phyloP scores from a whole-genome alignment of 441 rosid species.

The Capsella rubella region DNA sequence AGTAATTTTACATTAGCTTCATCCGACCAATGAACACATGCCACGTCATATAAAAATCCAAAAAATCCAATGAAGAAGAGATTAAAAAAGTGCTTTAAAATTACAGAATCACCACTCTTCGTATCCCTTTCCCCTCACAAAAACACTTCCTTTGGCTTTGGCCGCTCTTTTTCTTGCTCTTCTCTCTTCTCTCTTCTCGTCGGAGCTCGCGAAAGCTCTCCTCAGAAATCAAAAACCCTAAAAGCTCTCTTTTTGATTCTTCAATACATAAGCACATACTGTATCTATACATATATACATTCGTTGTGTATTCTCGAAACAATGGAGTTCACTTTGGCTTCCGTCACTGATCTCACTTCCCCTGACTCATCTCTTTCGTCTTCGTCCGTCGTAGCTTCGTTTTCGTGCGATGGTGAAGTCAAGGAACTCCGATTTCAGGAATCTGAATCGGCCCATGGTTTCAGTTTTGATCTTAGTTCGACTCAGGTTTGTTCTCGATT shows the following conservation, averaged over 20 bases:
- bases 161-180: no score
- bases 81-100: no score
- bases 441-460: conserved; percentile 47
- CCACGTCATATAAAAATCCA: no score
- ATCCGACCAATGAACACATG: no score
- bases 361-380: conserved; percentile 40
- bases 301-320: neutral
- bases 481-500: conserved; percentile 63
- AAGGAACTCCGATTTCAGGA: conserved; percentile 61
- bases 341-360: conserved; percentile 64
- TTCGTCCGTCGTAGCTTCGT: conserved; percentile 56
- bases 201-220: conserved; percentile 33
- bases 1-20: no score
- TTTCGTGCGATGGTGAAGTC: conserved; percentile 50
- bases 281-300: neutral
- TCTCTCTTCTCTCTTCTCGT: neutral
- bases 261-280: neutral
- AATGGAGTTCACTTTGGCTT: conserved; percentile 61
- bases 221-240: conserved; percentile 36
- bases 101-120: no score
- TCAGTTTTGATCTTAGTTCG: conserved; percentile 52
- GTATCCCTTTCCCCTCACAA: no score
- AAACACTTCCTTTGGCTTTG: no score
- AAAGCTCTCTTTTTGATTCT: neutral
- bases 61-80: no score